Base-by-base conservation (phyloP, 164 flowering plant species). In the Umbilicus rupestris region DNA sequence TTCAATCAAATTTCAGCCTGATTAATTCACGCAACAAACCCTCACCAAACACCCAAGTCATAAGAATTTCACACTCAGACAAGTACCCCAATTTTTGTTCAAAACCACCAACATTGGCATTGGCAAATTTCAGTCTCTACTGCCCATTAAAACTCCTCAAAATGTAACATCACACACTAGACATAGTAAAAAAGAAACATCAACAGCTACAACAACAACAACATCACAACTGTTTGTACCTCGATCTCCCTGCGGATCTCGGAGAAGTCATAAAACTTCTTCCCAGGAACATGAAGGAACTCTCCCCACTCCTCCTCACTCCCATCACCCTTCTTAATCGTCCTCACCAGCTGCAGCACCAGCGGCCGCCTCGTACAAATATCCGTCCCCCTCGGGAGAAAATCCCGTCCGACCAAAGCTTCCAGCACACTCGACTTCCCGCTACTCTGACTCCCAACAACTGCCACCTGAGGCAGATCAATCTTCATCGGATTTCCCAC, bases 371-470 rank as follows among this genome's bases (percentile, higher is more conserved):
- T 72, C 31, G 87, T 83, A 42, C 82, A 81, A 17, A 83, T 80
- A 39, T 78, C 87, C 12, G 62, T 57, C 7, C 82, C 80, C 1
- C 87, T 70, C 0, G 87, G 87, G 16, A 83, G 67, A 71, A 83
- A 83, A 29, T 83, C 87, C 5, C 87, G 73, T 15, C 87, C 85
- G 1, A 81, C 83, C 11, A 83, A 75, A 16, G 87, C 78, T 65
- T 83, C 87, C 33, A 83, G 73, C 33, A 83, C 85, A 37, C 87
- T 83, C 7, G 87, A 81, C 60, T 83, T 83, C 5, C 87, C 87
- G 55, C 85, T 81, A 69, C 85, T 83, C 66, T 83, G 85, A 70
- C 87, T 78, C 14, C 87, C 87, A 8, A 83, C 76, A 1, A 83
- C 87, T 9, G 79, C 83, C 12, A 83, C 81, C 72, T 81, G 83